A percentile compares a stretch with the other conserved stretches of the same genome.
Evolutionary conservation across 768 basidiomycete species (phyloP).

Genomic region (Exidia glandulosa): DNA sequence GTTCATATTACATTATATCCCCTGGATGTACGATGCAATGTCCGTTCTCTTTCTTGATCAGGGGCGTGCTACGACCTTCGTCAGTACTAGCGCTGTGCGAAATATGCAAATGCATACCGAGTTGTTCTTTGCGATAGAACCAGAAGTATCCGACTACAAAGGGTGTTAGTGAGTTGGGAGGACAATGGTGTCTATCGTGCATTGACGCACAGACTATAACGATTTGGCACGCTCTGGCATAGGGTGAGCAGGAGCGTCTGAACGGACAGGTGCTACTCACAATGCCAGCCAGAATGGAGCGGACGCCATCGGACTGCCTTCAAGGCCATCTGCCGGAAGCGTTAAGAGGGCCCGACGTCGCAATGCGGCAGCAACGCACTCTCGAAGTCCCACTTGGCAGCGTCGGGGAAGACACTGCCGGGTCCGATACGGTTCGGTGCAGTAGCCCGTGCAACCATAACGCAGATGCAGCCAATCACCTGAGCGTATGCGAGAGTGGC

Average conservation of each 20-base stretch:
- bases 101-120: conserved; percentile 16
- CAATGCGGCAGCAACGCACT: conserved; percentile 24
- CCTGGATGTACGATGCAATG: neutral
- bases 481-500: conserved; percentile 87
- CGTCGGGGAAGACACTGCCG: conserved; percentile 82
- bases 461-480: conserved; percentile 79
- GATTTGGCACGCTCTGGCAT: conserved; percentile 12
- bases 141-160: conserved; percentile 82
- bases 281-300: conserved; percentile 82
- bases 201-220: neutral
- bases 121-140: conserved; percentile 95
- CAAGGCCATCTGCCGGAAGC: conserved; percentile 12
- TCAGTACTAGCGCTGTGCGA: neutral
- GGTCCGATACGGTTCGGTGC: conserved; percentile 87
- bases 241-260: too few species aligned
- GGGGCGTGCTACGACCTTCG: neutral
- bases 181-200: neutral
- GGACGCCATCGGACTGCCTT: conserved; percentile 69
- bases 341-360: neutral
- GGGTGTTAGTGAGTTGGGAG: neutral
- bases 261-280: too few species aligned
- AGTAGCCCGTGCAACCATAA: conserved; percentile 87
- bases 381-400: conserved; percentile 81
- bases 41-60: neutral
- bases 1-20: neutral